A percentile compares a stretch with the other conserved stretches of the same genome.
Evolutionary conservation across 176 grass and related monocot genomes (phyloP).

Genomic region (Areca catechu): DNA sequence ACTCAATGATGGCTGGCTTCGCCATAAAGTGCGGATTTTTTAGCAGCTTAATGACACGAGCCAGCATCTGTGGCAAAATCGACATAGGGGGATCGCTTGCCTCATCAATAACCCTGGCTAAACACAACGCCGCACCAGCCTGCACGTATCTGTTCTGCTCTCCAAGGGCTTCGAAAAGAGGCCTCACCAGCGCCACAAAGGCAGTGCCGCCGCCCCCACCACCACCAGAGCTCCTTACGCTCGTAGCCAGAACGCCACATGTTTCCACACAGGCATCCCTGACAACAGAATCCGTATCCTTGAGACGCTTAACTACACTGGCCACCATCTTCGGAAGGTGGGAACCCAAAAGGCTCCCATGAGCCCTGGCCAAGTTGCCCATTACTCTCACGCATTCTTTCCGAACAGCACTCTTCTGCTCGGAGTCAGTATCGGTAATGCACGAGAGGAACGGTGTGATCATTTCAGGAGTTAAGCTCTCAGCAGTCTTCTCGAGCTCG

Average conservation of each 20-base stretch:
- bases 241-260: conserved; percentile 60
- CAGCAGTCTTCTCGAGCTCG: conserved; percentile 51
- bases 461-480: conserved; percentile 51
- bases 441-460: conserved; percentile 77
- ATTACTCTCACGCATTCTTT: conserved; percentile 79
- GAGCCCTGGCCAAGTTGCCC: conserved; percentile 44
- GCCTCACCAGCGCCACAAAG: conserved; percentile 55
- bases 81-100: conserved; percentile 52
- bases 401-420: conserved; percentile 69
- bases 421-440: conserved; percentile 63
- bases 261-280: conserved; percentile 85
- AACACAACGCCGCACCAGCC: conserved; percentile 66
- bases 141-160: conserved; percentile 87
- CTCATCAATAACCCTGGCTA: conserved; percentile 84
- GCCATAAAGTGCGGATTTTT: conserved; percentile 99
- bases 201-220: conserved; percentile 12
- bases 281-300: conserved; percentile 76
- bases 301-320: conserved; percentile 61
- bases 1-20: conserved; percentile 73
- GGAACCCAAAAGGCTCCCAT: conserved; percentile 45
- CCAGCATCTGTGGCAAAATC: conserved; percentile 75
- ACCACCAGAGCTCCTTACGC: conserved; percentile 29
- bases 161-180: conserved; percentile 77
- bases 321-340: conserved; percentile 57
- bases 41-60: conserved; percentile 74